A percentile compares a stretch with the other conserved stretches of the same genome.
These are phyloP conservation scores for Grammothele lineata DNA, from an alignment of 768 basidiomycete genomes.

Conservation along the genomic window DNA sequence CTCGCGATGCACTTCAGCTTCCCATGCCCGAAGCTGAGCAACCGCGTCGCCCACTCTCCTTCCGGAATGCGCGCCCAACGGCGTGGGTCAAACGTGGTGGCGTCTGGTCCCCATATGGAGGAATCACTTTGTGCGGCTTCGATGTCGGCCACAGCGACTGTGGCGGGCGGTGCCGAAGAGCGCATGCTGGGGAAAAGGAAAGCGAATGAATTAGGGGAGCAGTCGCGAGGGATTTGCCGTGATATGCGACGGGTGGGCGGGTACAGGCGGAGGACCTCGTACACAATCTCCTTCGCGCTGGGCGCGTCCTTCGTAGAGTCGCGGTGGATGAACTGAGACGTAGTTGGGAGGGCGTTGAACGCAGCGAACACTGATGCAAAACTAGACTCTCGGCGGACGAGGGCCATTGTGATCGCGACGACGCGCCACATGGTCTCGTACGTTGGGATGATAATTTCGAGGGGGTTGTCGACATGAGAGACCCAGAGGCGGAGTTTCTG, in stretches of 20 bases:
- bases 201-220: not conserved
- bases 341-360: too few relatives aligned
- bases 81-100: slow-evolving; percentile 40
- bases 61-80: slow-evolving; percentile 27
- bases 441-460: slow-evolving; percentile 52
- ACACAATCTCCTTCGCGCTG: slow-evolving; percentile 34
- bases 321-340: slow-evolving; percentile 20
- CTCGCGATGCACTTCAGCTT: slow-evolving; percentile 43
- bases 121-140: slow-evolving; percentile 20
- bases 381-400: slow-evolving; percentile 29
- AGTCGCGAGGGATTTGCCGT: slow-evolving; percentile 20
- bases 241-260: slow-evolving; percentile 49
- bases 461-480: slow-evolving; percentile 35
- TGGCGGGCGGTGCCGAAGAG: not conserved
- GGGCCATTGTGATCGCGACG: slow-evolving; percentile 40
- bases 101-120: slow-evolving; percentile 34
- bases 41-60: slow-evolving; percentile 17
- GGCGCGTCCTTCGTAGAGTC: slow-evolving; percentile 12
- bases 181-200: too few relatives aligned
- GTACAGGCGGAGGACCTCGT: slow-evolving; percentile 44
- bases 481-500: slow-evolving; percentile 37
- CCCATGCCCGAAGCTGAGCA: slow-evolving; percentile 47
- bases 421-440: slow-evolving; percentile 66
- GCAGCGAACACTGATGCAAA: slow-evolving; percentile 28
- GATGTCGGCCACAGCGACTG: slow-evolving; percentile 21